Evolutionary conservation across 2,329 filamentous ascomycete species (phyloP), one percentile per base, ranked within the genome.

Genomic region (Beauveria scarabaeidicola): DNA sequence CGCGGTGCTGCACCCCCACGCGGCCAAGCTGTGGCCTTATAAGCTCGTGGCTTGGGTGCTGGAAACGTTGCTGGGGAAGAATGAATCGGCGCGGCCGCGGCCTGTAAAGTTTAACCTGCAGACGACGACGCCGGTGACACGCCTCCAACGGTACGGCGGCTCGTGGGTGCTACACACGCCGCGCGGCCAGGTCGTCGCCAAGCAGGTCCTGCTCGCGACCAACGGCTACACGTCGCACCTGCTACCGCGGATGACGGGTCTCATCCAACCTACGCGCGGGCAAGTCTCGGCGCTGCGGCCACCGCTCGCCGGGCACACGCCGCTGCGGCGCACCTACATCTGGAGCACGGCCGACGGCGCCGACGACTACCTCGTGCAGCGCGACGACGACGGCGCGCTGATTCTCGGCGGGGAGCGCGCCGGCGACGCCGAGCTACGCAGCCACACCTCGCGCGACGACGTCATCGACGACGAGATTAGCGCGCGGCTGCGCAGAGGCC

Each of bases 181-280:
- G 0, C 83, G 90, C 23, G 91, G 91, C n/a, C 75, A 73, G 46
- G 79, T 95, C 59, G 69, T 70, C 0, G 78, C 90, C 1, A 74
- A 76, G 13, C 79, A 82, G 38, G 82, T 96, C 21, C 78, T 96
- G 19, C 80, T 96, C 17, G 88, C 90, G 5, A 93, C 88, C 1
- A 96, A 96, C 68, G 92, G 78, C 3, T 95, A 96, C 71, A 92
- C 90, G 0, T 90, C 89, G 1, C 80, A 86, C 62, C 78, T 96
- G 4, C 74, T 93, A 1, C 89, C 89, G 0, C 69, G 75, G 38
- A 87, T 93, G 65, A 77, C 81, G 9, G 83, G 86, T 63, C 78
- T 91, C 9, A 88, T 96, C 63, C 83, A 92, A 2, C 92, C 92
- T 0, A 85, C 89, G 2, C 79, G 89, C 25, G 91, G 89, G 1